These are phyloP conservation scores for Sphaceloma murrayae DNA, from an alignment of 2,329 filamentous ascomycete genomes.

Conservation along the genomic window DNA sequence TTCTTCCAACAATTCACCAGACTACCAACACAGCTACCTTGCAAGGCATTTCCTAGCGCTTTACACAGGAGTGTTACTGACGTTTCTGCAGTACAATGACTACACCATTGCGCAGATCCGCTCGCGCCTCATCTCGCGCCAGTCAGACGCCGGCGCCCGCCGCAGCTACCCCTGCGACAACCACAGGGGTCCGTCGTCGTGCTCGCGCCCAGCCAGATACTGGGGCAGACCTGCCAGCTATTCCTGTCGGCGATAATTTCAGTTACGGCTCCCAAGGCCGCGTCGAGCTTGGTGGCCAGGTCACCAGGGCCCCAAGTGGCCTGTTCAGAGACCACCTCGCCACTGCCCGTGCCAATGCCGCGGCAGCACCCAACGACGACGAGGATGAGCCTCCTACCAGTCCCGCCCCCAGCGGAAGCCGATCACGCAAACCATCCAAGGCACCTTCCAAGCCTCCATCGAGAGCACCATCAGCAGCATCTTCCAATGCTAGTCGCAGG, in stretches of 20 bases:
- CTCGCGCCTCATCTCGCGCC: slow-evolving; percentile 25
- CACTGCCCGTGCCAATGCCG: not conserved
- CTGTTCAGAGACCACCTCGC: not conserved
- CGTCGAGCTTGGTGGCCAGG: slow-evolving; percentile 26
- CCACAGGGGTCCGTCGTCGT: slow-evolving; percentile 18
- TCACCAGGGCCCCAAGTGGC: slow-evolving; percentile 18
- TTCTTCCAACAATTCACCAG: no score
- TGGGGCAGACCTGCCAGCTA: slow-evolving; percentile 19
- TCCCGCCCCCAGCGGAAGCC: not conserved
- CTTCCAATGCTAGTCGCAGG: not conserved
- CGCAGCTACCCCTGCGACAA: slow-evolving; percentile 14
- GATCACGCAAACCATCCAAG: no score
- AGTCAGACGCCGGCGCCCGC: slow-evolving; percentile 21
- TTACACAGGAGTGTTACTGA: no score
- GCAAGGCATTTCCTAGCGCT: no score
- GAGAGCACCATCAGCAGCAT: slow-evolving; percentile 6
- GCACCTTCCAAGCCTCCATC: not conserved
- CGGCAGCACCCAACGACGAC: not conserved
- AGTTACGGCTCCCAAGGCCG: slow-evolving; percentile 32
- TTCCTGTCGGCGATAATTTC: slow-evolving; percentile 24
- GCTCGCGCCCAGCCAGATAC: slow-evolving; percentile 17
- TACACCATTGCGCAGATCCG: slow-evolving; percentile 22
- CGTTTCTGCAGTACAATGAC: slow-evolving; percentile 15
- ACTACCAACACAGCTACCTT: no score
- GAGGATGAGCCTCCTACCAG: not conserved